Base-by-base conservation (phyloP, 768 basidiomycete genomes). In the Suillus plorans region DNA sequence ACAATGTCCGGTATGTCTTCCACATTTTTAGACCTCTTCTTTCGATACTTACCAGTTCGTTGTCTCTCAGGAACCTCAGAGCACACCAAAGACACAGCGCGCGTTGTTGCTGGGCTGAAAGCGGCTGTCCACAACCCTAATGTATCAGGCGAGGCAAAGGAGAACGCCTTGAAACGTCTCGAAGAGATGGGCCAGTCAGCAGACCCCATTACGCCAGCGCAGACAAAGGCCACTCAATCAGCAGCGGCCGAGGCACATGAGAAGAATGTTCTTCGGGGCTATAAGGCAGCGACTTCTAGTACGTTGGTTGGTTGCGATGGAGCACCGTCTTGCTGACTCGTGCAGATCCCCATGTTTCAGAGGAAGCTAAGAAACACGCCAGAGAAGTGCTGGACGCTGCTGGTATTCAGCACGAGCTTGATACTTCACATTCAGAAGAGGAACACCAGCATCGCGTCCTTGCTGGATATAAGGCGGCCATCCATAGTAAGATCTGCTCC, bases 41-140 rank as follows among this genome's bases (percentile, higher is more conserved):
- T 5, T 9, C 37, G 37, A 58, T 25, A 12, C 57, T 41, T 47
- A 36, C 34, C n/a, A 7, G 36, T 41, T 52, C 20, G 44, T 52
- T 28, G 53, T 14, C 12, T 39, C 25, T 22, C 60, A 22, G 41
- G 66, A 53, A 22, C 16, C 37, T 16, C n/a, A 76, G 76, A 76
- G 62, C 74, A 74, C 16, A 36, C 36, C 36, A 83, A 84, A 70
- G 78, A 84, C 59, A 70, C 79, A 16, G 66, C 76, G 7, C 83
- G 82, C 67, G 85, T 88, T 56, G 80, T 80, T 31, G 84, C 83
- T 2, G 87, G 87, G 39, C 75, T 85, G 61, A 87, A 86, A 69
- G 85, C 86, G n/a, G 78, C 85, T 12, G 77, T 87, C 6, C 77
- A 81, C 70, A 88, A 89, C 70, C 86, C 85, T 13, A 79, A 83